A percentile compares a stretch with the other conserved stretches of the same genome.
Conservation (phyloP, 352 stramenopile species). For the Pythium insidiosum region DNA sequence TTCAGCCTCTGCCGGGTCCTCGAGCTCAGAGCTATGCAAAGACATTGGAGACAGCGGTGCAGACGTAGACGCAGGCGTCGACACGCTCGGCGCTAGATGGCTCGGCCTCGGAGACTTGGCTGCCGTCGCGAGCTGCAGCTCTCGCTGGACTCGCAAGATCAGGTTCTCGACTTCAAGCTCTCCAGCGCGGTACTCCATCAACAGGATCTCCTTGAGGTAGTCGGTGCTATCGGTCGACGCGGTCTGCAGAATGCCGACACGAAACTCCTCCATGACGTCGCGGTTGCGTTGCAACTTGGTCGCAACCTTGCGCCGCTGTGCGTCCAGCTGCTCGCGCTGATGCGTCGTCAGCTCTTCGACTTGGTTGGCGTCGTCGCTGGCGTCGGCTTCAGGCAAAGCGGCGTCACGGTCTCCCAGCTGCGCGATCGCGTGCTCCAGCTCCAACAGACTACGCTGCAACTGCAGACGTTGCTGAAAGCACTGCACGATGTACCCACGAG, state of each 20-base stretch:
- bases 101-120: too few relatives aligned
- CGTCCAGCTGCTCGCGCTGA: background rate
- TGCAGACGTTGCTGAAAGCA: slow-evolving; percentile 85
- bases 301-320: slow-evolving; percentile 3
- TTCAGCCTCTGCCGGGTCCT: too few relatives aligned
- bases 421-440: slow-evolving; percentile 42
- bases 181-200: slow-evolving; percentile 85
- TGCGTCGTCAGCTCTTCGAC: background rate
- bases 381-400: background rate
- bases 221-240: slow-evolving; percentile 31
- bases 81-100: too few relatives aligned
- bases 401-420: slow-evolving; percentile 1
- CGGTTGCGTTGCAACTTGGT: slow-evolving; percentile 25
- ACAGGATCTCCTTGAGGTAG: slow-evolving; percentile 47
- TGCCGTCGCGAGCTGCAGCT: slow-evolving; percentile 22
- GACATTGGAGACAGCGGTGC: too few relatives aligned
- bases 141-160: slow-evolving; percentile 35
- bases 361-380: background rate
- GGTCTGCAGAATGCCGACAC: slow-evolving; percentile 33
- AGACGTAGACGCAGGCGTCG: too few relatives aligned
- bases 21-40: too few relatives aligned
- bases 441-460: slow-evolving; percentile 62
- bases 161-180: slow-evolving; percentile 90
- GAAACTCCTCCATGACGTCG: slow-evolving; percentile 54
- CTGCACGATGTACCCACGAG: slow-evolving; percentile 42